Evolutionary conservation across 257 asterid species (phyloP).

Genomic region (Plantago major): DNA sequence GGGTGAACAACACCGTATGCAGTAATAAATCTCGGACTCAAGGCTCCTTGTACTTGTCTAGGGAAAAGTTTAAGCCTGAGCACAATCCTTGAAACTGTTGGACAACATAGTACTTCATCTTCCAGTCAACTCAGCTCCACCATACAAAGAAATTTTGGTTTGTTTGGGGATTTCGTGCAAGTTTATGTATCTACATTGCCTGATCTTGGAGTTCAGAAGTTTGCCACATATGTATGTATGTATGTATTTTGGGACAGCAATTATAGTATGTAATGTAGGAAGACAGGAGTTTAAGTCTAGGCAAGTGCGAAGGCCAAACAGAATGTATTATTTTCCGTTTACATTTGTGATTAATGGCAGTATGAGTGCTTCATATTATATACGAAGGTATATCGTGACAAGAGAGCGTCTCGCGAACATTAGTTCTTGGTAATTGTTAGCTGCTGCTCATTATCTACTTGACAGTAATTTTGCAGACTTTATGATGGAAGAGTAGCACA

Average conservation of each 20-base stretch:
- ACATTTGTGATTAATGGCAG: not conserved
- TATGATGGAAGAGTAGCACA: constrained; percentile 86
- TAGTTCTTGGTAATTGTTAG: constrained; percentile 8
- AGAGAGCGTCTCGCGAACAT: not conserved
- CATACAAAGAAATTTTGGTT: too few relatives aligned
- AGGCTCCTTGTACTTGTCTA: too few relatives aligned
- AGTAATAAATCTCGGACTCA: too few relatives aligned
- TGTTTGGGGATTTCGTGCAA: too few relatives aligned
- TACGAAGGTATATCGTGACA: not conserved
- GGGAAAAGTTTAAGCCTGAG: too few relatives aligned
- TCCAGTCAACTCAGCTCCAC: too few relatives aligned
- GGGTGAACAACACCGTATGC: too few relatives aligned
- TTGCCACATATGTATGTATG: not conserved
- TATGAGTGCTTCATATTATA: not conserved
- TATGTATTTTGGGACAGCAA: not conserved
- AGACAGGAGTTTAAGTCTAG: not conserved
- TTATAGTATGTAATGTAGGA: too few relatives aligned
- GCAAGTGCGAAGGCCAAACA: not conserved
- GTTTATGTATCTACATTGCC: too few relatives aligned
- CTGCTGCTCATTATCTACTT: constrained; percentile 43
- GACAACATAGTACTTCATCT: too few relatives aligned
- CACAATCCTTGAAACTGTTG: too few relatives aligned
- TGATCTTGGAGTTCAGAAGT: not conserved
- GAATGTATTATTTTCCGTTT: not conserved
- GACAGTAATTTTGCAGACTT: constrained; percentile 79